These are phyloP conservation scores for Saccharum officinarum DNA, from an alignment of 176 grass and related monocot genomes.

Conservation along the genomic window DNA sequence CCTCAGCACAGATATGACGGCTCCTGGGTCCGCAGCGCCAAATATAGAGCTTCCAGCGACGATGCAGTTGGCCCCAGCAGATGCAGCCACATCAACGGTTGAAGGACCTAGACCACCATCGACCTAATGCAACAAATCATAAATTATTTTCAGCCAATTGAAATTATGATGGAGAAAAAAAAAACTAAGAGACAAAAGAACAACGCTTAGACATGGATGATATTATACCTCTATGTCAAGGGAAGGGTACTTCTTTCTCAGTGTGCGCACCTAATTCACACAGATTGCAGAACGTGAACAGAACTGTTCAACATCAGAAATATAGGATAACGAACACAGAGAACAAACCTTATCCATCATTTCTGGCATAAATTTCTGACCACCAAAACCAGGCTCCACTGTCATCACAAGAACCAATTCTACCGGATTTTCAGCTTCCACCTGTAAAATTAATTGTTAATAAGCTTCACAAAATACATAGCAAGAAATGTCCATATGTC, in stretches of 20 bases:
- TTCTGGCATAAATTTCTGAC: constrained; percentile 97
- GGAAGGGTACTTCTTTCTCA: constrained; percentile 93
- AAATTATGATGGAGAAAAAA: neutral
- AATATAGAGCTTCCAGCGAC: constrained; percentile 97
- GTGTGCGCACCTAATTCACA: constrained; percentile 54
- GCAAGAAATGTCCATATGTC: neutral
- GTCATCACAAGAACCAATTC: constrained; percentile 98
- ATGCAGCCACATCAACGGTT: constrained; percentile 71
- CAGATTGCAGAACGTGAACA: constrained; percentile 26
- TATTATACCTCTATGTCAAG: constrained; percentile 85
- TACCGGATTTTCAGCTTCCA: constrained; percentile 87
- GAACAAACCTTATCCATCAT: constrained; percentile 92
- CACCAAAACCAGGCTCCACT: constrained; percentile 97
- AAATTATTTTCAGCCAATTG: constrained; percentile 3
- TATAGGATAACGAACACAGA: neutral
- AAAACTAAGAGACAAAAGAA: neutral
- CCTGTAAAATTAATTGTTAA: constrained; percentile 41
- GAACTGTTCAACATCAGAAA: neutral
- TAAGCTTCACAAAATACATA: neutral
- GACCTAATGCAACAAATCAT: constrained; percentile 41
- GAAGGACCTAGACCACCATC: constrained; percentile 94
- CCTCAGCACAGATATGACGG: constrained; percentile 74
- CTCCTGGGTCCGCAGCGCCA: constrained; percentile 58
- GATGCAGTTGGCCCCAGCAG: constrained; percentile 92
- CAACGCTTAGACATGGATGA: neutral